Base-by-base conservation (phyloP, 176 grass and related monocot genomes). In the Raddia distichophylla region DNA sequence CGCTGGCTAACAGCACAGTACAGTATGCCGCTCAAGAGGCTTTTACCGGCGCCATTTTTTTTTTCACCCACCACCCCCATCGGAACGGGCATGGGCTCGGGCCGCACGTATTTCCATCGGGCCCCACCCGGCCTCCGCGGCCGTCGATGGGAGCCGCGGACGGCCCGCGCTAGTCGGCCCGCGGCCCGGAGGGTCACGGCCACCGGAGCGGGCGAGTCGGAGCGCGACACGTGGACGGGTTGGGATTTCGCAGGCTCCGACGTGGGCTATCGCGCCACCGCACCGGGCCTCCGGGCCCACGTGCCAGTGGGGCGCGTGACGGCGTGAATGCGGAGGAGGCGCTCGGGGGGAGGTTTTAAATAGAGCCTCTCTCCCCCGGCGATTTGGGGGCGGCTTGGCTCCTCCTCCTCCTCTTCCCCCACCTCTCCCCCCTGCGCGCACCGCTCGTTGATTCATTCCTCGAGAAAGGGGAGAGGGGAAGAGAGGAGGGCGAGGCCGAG, bases 331-430 rank as follows among this genome's bases (percentile, higher is more conserved):
- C 37, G 4, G 37, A 15, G 5, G 67, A 54, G 55, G 62, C 3
- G 48, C 70, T 7, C 8, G 7, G 3, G 33, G 33, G 33, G 33
- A 13, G 77, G 52, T 86, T 86, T 86, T 86, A 90, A 86, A 90
- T 90, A 86, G 88, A 43, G 16, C 37, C 46, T 82, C 83, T 82
- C 83, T 19, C 11, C 74, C 83, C 88, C 73, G 33, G 50, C 73
- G 74, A 78, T 65, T 73, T 83, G 88, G 88, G 78, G 79, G 74
- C 83, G 79, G 67, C 88, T 73, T 46, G 37, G 37, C 37, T 40
- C 37, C 37, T 40, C 37, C 37, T 40, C 37, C 27, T 1, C 27
- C 27, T 27, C 27, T 27, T 27, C 27, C 27, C 37, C 62, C 71
- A 7, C 76, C 22, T 1, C 22, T 2, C 64, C 52, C 53, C 64